Base-by-base conservation (phyloP, 2,329 filamentous ascomycete genomes). In the Huntiella bhutanensis region DNA sequence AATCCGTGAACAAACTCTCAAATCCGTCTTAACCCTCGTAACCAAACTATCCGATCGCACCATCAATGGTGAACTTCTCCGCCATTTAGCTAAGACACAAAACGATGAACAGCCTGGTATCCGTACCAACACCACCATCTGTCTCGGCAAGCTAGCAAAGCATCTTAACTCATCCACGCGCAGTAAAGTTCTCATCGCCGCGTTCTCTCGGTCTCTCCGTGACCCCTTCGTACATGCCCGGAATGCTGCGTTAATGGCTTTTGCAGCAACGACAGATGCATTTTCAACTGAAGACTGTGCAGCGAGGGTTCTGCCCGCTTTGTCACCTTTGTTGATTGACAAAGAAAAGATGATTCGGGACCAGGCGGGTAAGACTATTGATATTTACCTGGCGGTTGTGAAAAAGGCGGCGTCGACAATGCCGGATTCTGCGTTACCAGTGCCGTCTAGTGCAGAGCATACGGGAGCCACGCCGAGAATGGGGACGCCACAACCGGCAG, bases 101-200 rank as follows among this genome's bases (percentile, higher is more conserved):
- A 98, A 96, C 55, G 91, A 98, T 52, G 91, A 96, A 55, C 88
- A 98, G 57, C 86, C 91, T 1, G 91, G 91, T 1, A 98, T 98
- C 53, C 76, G 91, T 51, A 98, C 91, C 6, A 98, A 98, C 59
- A 98, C 91, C 0, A 98, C 91, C 1, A 98, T 98, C 47, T 96
- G 88, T 58, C 65, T 98, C 1, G 91, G 91, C 16, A 96, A 95
- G 57, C 95, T 98, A 54, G 87, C 91, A 11, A 87, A 85, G 55
- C 82, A 93, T 55, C 68, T 98, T 1, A 84, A 85, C 1, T 68
- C 73, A 1, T 69, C 82, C 53, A 84, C 82, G 3, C 73, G 91
- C 51, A 72, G 82, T 41, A 98, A 96, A 60, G 88, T 98, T 0
- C 73, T 98, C 19, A 81, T 87, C 45, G 91, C 91, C 5, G 91